Evolutionary conservation across 192 early-diverging fungal genomes (phyloP), one percentile per base, ranked within the genome.

Genomic region (Nowakowskiella sp.): DNA sequence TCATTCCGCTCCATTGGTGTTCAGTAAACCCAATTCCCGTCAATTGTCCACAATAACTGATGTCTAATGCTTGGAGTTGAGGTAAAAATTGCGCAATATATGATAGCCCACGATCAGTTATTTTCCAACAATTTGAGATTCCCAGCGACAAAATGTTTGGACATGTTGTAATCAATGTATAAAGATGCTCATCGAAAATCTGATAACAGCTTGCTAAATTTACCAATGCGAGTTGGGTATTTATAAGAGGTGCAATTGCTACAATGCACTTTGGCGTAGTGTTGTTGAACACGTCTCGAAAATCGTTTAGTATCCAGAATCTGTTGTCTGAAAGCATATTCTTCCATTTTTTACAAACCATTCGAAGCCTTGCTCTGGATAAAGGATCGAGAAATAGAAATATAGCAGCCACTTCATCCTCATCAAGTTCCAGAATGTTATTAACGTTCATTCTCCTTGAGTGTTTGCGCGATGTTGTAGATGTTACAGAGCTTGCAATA

Each of bases 71-170:
- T 10, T 42, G 36, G 9, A 78, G 21, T 34, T 52, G 36, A 2
- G 33, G 56, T 9, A 62, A 47, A 25, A 43, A 42, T 13, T 47
- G 44, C 4, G 71, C 58, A 9, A 74, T 22, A 49, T 53, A 49
- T 4, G 47, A 16, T 16, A 78, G 30, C 1, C 70, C 76, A 6
- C 59, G 57, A 34, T 78, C 76, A n/a, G 64, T 78, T 26, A 78
- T 47, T 47, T 69, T 72, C 76, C 76, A 78, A 53, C 69, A 78
- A 44, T 78, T 78, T 4, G 67, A 67, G 8, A 78, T 8, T 45
- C 39, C 55, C 22, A 78, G 16, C 24, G 8, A 29, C 34, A 25
- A 27, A 28, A 78, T 43, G 53, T 70, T 72, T 8, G 73, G 73
- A 33, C 74, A 76, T 24, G 34, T 10, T 46, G 46, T 27, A 2